Conservation (phyloP, 441 rosid species). For the Pelargonium hybrid region DNA sequence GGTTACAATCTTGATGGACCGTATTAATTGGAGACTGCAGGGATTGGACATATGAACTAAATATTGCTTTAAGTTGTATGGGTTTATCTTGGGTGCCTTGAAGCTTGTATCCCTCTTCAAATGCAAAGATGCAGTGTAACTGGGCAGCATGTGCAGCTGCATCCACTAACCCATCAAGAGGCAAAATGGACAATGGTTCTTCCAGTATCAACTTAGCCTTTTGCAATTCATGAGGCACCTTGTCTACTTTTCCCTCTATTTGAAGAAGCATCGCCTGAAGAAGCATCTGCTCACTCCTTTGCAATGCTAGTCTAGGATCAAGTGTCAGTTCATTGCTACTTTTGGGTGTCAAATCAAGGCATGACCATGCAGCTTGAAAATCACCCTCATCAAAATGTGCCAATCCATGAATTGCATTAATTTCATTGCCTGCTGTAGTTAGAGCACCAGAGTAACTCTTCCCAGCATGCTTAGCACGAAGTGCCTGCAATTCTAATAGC, state of each 20-base stretch:
- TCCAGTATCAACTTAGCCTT: conserved; percentile 85
- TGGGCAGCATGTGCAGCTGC: conserved; percentile 65
- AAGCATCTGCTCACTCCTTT: conserved; percentile 98
- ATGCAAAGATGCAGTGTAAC: conserved; percentile 79
- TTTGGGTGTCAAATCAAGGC: conserved; percentile 88
- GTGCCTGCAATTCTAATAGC: conserved; percentile 76
- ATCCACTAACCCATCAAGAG: conserved; percentile 80
- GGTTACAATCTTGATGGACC: conserved; percentile 67
- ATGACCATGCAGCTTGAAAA: conserved; percentile 81
- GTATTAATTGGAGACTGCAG: conserved; percentile 47
- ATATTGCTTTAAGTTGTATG: conserved; percentile 35
- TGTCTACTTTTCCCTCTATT: conserved; percentile 59
- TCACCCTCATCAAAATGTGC: conserved; percentile 89
- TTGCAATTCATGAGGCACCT: conserved; percentile 54
- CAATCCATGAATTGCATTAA: conserved; percentile 85
- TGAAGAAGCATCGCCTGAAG: conserved; percentile 81
- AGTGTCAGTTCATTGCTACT: conserved; percentile 84
- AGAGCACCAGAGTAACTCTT: conserved; percentile 91
- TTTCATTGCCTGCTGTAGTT: conserved; percentile 90
- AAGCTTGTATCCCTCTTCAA: conserved; percentile 54
- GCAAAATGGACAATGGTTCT: conserved; percentile 64
- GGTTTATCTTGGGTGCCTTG: conserved; percentile 32
- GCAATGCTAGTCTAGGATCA: conserved; percentile 85
- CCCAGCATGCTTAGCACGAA: conserved; percentile 91
- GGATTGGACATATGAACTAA: conserved; percentile 55